Conservation (phyloP, 148 eudicot genomes). For the Bassia scoparia region DNA sequence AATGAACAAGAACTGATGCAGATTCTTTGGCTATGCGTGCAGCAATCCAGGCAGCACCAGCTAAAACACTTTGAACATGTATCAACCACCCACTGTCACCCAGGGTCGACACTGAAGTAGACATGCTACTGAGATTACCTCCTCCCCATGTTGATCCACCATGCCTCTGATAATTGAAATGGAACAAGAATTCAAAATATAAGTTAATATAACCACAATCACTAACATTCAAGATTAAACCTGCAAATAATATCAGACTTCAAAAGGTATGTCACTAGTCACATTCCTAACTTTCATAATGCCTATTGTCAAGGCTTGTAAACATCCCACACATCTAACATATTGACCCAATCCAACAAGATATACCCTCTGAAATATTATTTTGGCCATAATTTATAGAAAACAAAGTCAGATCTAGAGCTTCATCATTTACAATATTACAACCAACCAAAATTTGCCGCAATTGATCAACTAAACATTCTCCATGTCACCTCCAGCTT, state of each 20-base stretch:
- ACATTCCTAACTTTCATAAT: background rate
- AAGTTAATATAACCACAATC: conserved; percentile 12
- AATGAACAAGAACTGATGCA: conserved; percentile 98
- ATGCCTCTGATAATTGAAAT: conserved; percentile 58
- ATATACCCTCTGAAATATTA: background rate
- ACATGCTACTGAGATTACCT: conserved; percentile 97
- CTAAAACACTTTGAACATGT: conserved; percentile 91
- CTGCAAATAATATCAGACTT: background rate
- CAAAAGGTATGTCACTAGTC: background rate
- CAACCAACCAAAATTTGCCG: no score
- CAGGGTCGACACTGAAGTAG: conserved; percentile 96
- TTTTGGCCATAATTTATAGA: background rate
- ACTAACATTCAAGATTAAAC: background rate
- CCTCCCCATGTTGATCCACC: conserved; percentile 99
- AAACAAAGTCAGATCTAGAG: background rate
- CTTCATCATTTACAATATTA: background rate
- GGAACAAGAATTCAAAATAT: conserved; percentile 12
- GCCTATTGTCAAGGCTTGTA: background rate
- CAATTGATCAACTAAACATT: background rate
- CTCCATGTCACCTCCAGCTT: background rate
- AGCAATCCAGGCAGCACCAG: conserved; percentile 99
- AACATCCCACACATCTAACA: background rate
- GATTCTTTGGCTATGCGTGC: conserved; percentile 87
- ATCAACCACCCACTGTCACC: conserved; percentile 97
- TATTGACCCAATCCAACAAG: background rate